Conservation (phyloP, 2,329 filamentous ascomycete genomes). For the Macrophomina phaseolina region DNA sequence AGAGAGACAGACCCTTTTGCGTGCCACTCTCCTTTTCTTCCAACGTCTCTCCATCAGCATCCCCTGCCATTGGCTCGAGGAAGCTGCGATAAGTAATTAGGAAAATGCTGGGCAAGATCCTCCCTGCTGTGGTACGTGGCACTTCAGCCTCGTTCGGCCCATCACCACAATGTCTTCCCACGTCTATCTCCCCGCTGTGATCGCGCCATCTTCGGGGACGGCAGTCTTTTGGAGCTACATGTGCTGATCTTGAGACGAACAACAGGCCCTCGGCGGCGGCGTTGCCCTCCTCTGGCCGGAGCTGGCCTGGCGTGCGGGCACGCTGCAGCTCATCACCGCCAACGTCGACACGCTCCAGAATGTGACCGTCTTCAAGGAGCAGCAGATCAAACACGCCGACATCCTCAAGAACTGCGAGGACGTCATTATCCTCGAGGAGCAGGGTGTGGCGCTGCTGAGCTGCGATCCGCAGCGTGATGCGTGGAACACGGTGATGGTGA, state of each 20-base stretch:
- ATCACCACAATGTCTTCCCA: not conserved
- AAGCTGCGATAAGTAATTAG: not conserved
- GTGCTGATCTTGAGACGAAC: not conserved
- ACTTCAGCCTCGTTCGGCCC: not conserved
- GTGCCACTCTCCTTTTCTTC: not conserved
- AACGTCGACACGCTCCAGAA: slow-evolving; percentile 30
- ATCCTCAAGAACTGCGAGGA: slow-evolving; percentile 52
- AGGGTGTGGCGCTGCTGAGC: slow-evolving; percentile 48
- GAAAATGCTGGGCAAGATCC: slow-evolving; percentile 23
- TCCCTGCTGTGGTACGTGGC: slow-evolving; percentile 23
- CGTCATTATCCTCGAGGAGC: slow-evolving; percentile 44
- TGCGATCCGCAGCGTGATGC: slow-evolving; percentile 51
- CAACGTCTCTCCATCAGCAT: not conserved
- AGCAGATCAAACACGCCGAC: slow-evolving; percentile 43
- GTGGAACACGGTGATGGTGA: slow-evolving; percentile 55
- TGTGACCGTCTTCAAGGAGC: slow-evolving; percentile 35
- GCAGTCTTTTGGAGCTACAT: not conserved
- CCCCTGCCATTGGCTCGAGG: not conserved
- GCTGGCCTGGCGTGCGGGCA: slow-evolving; percentile 6
- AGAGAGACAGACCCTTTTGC: not conserved
- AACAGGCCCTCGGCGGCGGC: slow-evolving; percentile 16
- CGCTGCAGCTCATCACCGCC: slow-evolving; percentile 12
- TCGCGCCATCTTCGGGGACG: not conserved
- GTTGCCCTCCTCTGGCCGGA: slow-evolving; percentile 24
- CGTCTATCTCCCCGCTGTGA: not conserved